Conservation (phyloP, 2,329 filamentous ascomycete genomes). For the Fusarium armeniacum region DNA sequence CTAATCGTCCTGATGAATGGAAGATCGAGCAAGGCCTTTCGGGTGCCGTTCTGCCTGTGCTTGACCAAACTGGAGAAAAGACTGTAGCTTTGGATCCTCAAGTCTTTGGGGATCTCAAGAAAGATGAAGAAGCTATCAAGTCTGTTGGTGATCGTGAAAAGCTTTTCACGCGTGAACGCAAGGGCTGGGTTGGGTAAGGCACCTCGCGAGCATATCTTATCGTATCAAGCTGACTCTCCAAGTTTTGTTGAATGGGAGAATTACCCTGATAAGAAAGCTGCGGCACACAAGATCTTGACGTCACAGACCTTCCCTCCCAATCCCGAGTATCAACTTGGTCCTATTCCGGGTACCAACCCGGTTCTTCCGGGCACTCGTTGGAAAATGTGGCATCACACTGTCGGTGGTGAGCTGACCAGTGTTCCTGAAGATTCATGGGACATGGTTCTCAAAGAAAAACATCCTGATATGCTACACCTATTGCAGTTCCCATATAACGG, state of each 20-base stretch:
- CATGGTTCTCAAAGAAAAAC: slow-evolving; percentile 69
- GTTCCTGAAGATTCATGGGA: slow-evolving; percentile 72
- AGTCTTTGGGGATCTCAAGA: too few relatives aligned
- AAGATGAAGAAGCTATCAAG: too few relatives aligned
- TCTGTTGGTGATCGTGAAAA: too few relatives aligned
- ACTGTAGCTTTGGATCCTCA: too few relatives aligned
- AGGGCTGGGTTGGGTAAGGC: too few relatives aligned
- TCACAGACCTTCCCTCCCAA: slow-evolving; percentile 51
- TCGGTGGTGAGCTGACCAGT: slow-evolving; percentile 55
- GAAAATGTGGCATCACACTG: slow-evolving; percentile 70
- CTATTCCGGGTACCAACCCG: slow-evolving; percentile 70
- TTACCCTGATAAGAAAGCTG: slow-evolving; percentile 75
- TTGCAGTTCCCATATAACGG: slow-evolving; percentile 76
- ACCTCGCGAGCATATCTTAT: too few relatives aligned
- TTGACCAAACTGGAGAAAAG: too few relatives aligned
- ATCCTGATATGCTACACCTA: slow-evolving; percentile 71
- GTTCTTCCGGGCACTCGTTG: slow-evolving; percentile 68
- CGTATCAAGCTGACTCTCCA: too few relatives aligned
- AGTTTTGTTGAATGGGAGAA: slow-evolving; percentile 78
- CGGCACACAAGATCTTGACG: slow-evolving; percentile 66
- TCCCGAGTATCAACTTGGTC: slow-evolving; percentile 69
- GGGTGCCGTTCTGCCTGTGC: too few relatives aligned
- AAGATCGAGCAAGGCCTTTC: too few relatives aligned
- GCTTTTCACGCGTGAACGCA: too few relatives aligned
- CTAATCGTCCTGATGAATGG: too few relatives aligned